These are phyloP conservation scores for Quercus tomentella DNA, from an alignment of 331 rosid genomes.

Conservation along the genomic window DNA sequence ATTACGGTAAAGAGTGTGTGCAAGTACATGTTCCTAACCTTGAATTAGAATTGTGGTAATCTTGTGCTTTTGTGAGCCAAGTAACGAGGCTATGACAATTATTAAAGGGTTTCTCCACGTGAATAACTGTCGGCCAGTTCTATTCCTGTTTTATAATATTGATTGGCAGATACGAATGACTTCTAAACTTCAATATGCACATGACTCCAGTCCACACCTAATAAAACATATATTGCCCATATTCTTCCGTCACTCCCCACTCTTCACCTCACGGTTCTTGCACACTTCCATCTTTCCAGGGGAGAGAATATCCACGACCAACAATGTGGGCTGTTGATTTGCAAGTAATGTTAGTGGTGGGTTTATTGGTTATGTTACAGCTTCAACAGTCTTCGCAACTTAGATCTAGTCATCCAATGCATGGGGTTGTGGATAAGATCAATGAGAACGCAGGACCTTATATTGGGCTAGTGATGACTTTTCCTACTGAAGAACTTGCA, in stretches of 20 bases:
- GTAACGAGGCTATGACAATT: neutral
- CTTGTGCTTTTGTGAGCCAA: no score
- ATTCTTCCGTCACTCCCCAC: neutral
- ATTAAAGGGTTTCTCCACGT: neutral
- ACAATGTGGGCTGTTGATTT: neutral
- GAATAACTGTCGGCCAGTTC: neutral
- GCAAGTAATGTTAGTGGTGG: neutral
- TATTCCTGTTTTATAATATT: no score
- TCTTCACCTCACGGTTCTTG: neutral
- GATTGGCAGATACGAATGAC: no score
- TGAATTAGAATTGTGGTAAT: no score
- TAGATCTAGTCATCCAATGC: neutral
- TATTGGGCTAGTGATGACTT: conserved; percentile 24
- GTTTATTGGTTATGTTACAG: neutral
- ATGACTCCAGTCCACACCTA: no score
- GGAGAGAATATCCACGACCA: neutral
- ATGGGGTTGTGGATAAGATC: conserved; percentile 3
- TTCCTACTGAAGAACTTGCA: conserved; percentile 9
- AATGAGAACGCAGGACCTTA: conserved; percentile 11
- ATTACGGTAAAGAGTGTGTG: no score
- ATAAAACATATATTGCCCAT: no score
- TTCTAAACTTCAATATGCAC: no score
- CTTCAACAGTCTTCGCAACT: neutral
- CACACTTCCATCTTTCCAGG: neutral
- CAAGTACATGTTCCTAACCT: no score